Base-by-base conservation (phyloP, 2,329 filamentous ascomycete species). In the Sclerotinia trifoliorum region DNA sequence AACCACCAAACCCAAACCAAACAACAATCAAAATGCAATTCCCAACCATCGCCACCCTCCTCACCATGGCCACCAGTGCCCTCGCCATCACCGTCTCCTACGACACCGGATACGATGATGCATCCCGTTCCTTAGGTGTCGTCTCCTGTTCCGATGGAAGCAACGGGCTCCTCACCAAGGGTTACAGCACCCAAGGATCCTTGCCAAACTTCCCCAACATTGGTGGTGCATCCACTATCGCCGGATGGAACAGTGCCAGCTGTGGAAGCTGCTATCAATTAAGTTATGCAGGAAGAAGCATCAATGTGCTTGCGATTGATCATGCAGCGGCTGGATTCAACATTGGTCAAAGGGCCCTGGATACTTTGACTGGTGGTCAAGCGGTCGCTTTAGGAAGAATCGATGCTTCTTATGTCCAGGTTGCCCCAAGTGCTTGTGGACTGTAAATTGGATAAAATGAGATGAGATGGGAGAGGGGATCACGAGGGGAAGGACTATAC, bases 31-130 rank as follows among this genome's bases (percentile, higher is more conserved):
- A 75, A 66, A 83, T 84, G 82, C 80, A 82, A 75, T 73, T 82
- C 76, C 75, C 79, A 73, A 77, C 73, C 73, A 73, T 80, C 74
- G 74, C 81, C 67, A 74, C 26, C 42, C 49, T 76, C 73, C 74
- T 81, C 74, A 73, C 80, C 68, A 74, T 78, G 69, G 76, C 78
- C 70, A 76, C 79, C 68, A 76, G 77, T 68, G 80, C 80, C 73
- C 70, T 65, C 8, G 73, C 74, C 35, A 76, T 81, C 63, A 78
- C 75, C 78, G 90, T 93, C 75, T 89, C 88, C 72, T 94, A 89
- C 79, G 91, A 94, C 80, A 80, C 81, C 26, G 87, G 84, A 76
- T 95, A 92, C 80, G 91, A 94, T 76, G 80, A 89, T 71, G 77
- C 77, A 57, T 72, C 73, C 69, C 84, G 87, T 68, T 81, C 85